Evolutionary conservation across 306 rosid genomes (phyloP), one percentile per base, ranked within the genome.

Genomic region (Gastrolobium bilobum): DNA sequence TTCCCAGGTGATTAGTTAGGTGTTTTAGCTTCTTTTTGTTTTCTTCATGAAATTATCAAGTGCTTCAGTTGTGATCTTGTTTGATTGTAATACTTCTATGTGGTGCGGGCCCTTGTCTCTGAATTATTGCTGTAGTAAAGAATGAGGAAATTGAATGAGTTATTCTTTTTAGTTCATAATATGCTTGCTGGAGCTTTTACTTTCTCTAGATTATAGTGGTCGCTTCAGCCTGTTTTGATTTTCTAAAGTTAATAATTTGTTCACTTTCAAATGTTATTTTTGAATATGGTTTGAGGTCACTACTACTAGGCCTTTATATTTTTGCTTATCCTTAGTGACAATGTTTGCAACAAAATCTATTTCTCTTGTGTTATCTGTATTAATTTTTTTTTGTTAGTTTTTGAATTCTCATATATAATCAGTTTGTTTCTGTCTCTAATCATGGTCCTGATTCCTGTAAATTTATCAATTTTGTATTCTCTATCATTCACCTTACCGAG

Each of bases 121-220:
- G 68, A 54, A 68, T 68, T 75, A 2, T 63, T 62, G 76, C 33
- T 68, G 77, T 81, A 58, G n/a, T 75, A 15, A 40, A 74, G 86
- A 75, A 54, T 78, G 84, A 69, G 58, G 48, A 29, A 62, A n/a
- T 54, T 69, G 40, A 79, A 64, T 20, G 53, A 65, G 76, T 35
- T 50, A 42, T 63, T 79, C 33, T 65, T 20, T 57, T 4, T 46
- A 75, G 35, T 64, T 47, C 60, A 20, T 20, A 20, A 20, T 20
- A 20, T 20, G 26, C 26, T 51, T 20, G 26, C 26, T 20, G 26
- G 26, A 20, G 26, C 26, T 20, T 20, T 20, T 20, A 20, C 26
- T 20, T n/a, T 51, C 33, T 51, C 7, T 42, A 1, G 20, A 15
- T 44, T 15, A 5, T 43, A n/a, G 33, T 20, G 26, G 26, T 20